Conservation (phyloP, 177 flowering plant genomes). For the Telopea speciosissima region DNA sequence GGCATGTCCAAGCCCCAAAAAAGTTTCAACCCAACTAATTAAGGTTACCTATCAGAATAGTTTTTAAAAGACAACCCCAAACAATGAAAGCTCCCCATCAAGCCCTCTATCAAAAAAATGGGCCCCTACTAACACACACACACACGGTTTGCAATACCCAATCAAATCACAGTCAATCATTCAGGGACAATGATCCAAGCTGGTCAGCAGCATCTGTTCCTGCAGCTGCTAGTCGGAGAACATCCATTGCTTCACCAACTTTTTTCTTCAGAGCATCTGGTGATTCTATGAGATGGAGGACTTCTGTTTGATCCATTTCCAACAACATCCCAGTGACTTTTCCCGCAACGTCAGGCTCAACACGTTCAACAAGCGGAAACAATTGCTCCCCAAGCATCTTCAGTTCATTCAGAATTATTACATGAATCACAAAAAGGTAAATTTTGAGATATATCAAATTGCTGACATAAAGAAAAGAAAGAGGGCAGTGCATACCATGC, state of each 20-base stretch:
- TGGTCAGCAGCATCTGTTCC: slow-evolving; percentile 37
- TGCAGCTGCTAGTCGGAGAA: slow-evolving; percentile 35
- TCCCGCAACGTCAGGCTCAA: slow-evolving; percentile 40
- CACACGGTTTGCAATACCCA: background rate
- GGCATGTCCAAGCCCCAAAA: background rate
- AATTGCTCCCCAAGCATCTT: slow-evolving; percentile 78
- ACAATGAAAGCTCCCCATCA: slow-evolving; percentile 1
- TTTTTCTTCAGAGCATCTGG: slow-evolving; percentile 69
- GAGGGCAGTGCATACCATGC: slow-evolving; percentile 27
- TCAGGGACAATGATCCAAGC: slow-evolving; percentile 35
- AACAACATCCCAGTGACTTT: slow-evolving; percentile 79
- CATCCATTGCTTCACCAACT: slow-evolving; percentile 63
- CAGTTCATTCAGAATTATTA: background rate
- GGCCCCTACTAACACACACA: slow-evolving; percentile 7
- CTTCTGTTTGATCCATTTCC: slow-evolving; percentile 78
- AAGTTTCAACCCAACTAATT: background rate
- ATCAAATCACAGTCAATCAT: slow-evolving; percentile 18
- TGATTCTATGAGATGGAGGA: slow-evolving; percentile 68
- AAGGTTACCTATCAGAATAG: background rate
- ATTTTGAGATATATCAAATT: background rate
- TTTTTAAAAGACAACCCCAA: background rate
- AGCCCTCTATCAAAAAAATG: slow-evolving; percentile 13
- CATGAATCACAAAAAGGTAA: background rate
- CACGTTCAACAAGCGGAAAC: slow-evolving; percentile 54
- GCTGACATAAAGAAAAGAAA: background rate